Percentiles rank a stretch among this genome's conserved stretches.
phyloP scores from a whole-genome alignment of 306 rosid species.

The Begonia peltatifolia region DNA sequence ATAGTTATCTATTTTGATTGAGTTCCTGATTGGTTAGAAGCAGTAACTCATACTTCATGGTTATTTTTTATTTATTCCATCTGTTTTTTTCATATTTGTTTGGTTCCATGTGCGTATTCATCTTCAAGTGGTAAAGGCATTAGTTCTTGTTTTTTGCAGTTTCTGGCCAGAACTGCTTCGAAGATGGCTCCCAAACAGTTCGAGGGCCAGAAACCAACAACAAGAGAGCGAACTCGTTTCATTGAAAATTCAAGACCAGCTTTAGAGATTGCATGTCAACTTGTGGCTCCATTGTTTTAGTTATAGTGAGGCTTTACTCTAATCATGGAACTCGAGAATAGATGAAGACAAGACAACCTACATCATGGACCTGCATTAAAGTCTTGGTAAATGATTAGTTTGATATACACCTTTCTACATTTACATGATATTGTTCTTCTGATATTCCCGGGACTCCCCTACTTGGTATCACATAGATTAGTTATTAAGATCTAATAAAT shows the following conservation, averaged over 20 bases:
- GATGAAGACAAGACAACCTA: slow-evolving; percentile 8
- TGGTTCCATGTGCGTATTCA: too few species aligned
- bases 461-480: too few species aligned
- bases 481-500: too few species aligned
- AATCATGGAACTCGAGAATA: slow-evolving; percentile 7
- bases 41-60: neutral
- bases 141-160: neutral
- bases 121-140: too few species aligned
- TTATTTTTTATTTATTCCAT: neutral
- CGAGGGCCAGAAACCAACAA: neutral
- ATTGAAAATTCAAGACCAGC: slow-evolving; percentile 2
- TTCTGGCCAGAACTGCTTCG: neutral
- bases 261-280: neutral
- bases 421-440: neutral
- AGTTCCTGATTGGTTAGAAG: neutral
- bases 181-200: slow-evolving; percentile 2
- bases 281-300: neutral
- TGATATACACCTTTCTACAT: too few species aligned
- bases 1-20: neutral
- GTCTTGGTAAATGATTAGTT: neutral
- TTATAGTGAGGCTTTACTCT: neutral
- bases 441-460: neutral
- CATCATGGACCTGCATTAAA: slow-evolving; percentile 4
- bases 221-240: slow-evolving; percentile 4
- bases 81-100: neutral